These are phyloP conservation scores for Phytophthora lateralis DNA, from an alignment of 352 stramenopile genomes.

Conservation along the genomic window DNA sequence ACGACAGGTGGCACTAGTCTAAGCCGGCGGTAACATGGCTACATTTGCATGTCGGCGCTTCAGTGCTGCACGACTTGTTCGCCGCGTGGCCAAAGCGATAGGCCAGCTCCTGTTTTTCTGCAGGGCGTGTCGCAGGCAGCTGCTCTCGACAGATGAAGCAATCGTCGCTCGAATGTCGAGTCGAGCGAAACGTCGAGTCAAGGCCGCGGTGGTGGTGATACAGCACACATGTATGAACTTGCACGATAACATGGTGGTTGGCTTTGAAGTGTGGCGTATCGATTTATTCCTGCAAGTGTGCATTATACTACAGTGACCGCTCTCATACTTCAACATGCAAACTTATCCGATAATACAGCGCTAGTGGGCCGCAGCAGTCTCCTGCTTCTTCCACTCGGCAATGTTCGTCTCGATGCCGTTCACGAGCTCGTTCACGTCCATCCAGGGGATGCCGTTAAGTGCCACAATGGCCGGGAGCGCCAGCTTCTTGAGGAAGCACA, in stretches of 20 bases:
- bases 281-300: conserved; percentile 46
- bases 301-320: conserved; percentile 41
- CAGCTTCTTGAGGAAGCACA: conserved; percentile 65
- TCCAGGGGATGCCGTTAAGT: conserved; percentile 68
- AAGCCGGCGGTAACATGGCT: neutral
- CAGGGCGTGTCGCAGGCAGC: conserved; percentile 22
- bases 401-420: conserved; percentile 69
- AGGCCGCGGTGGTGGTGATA: neutral
- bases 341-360: conserved; percentile 31
- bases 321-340: conserved; percentile 34
- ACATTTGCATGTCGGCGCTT: neutral
- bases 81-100: too few species aligned
- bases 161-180: conserved; percentile 14
- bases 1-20: too few species aligned
- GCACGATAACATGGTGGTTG: neutral
- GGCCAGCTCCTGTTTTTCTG: neutral
- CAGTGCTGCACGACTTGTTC: too few species aligned
- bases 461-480: conserved; percentile 57
- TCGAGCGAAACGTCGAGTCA: neutral
- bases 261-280: conserved; percentile 28
- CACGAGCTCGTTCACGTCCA: conserved; percentile 59
- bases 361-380: conserved; percentile 18
- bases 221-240: neutral
- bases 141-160: conserved; percentile 16
- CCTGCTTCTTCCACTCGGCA: conserved; percentile 50